Evolutionary conservation across 2,329 filamentous ascomycete species (phyloP).

Genomic region (Penicillium griseofulvum): DNA sequence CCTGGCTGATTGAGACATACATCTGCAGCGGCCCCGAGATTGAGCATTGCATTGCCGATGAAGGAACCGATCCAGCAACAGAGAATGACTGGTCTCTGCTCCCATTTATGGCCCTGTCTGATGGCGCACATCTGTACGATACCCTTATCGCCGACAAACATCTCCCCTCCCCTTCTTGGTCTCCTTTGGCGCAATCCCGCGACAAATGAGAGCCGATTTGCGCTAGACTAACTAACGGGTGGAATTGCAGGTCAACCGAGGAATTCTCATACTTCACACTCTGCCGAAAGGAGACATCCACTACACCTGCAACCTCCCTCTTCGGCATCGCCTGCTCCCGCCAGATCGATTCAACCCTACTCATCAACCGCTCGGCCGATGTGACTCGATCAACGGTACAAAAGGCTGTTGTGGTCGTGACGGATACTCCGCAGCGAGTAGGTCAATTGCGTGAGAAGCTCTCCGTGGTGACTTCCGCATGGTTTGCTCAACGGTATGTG

Average conservation of each 20-base stretch:
- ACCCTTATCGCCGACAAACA: neutral
- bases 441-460: slow-evolving; percentile 87
- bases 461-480: slow-evolving; percentile 85
- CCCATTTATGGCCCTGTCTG: slow-evolving; percentile 94
- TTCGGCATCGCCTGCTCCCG: slow-evolving; percentile 96
- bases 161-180: neutral
- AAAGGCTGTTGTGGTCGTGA: slow-evolving; percentile 95
- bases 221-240: slow-evolving; percentile 3
- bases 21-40: slow-evolving; percentile 77
- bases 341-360: slow-evolving; percentile 75
- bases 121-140: slow-evolving; percentile 86
- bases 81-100: slow-evolving; percentile 89
- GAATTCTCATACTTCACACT: slow-evolving; percentile 99
- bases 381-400: slow-evolving; percentile 98
- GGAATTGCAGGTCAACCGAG: slow-evolving; percentile 60
- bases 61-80: slow-evolving; percentile 71
- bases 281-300: slow-evolving; percentile 52
- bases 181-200: neutral
- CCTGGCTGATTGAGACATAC: neutral
- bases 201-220: neutral
- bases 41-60: slow-evolving; percentile 82
- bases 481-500: slow-evolving; percentile 81
- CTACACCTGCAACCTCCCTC: slow-evolving; percentile 67
- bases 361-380: slow-evolving; percentile 77
- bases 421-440: slow-evolving; percentile 84